phyloP scores from a whole-genome alignment of 2,329 filamentous ascomycete genomes.

The Escovopsis sp. region DNA sequence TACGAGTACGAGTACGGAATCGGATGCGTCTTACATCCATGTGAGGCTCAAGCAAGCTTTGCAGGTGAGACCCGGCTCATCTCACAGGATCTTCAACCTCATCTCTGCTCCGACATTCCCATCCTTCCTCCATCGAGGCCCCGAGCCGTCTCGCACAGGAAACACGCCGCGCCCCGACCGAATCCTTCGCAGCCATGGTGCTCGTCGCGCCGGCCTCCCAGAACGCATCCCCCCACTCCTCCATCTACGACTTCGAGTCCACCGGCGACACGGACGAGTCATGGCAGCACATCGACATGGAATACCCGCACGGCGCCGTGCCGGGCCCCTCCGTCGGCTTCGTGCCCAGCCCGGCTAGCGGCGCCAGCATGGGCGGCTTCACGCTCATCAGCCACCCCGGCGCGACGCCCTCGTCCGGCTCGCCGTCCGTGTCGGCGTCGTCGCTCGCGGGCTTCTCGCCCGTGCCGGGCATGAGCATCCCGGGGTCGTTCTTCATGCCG shows the following conservation, averaged over 20 bases:
- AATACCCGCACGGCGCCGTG: constrained; percentile 13
- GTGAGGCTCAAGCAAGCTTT: too few species aligned
- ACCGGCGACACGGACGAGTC: constrained; percentile 27
- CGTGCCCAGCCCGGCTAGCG: constrained; percentile 34
- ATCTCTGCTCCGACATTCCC: too few species aligned
- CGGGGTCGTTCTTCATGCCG: constrained; percentile 20
- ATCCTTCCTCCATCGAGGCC: too few species aligned
- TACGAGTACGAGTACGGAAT: background rate
- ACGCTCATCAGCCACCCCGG: constrained; percentile 26
- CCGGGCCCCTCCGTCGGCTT: constrained; percentile 26
- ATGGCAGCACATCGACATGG: constrained; percentile 27
- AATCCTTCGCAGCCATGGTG: constrained; percentile 12
- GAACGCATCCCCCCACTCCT: constrained; percentile 22
- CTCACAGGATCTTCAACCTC: too few species aligned
- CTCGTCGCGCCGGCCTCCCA: constrained; percentile 22
- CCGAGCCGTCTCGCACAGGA: too few species aligned
- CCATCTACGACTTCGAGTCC: constrained; percentile 26
- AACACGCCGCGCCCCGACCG: background rate
- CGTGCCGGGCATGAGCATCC: constrained; percentile 22
- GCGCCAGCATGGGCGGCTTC: constrained; percentile 34
- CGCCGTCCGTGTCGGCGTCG: constrained; percentile 9
- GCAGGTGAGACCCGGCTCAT: too few species aligned
- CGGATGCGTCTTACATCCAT: background rate
- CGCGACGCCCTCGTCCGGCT: too few species aligned
- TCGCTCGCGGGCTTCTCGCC: constrained; percentile 26